Evolutionary conservation across 176 grass and related monocot genomes (phyloP).

Genomic region (Zea mays): DNA sequence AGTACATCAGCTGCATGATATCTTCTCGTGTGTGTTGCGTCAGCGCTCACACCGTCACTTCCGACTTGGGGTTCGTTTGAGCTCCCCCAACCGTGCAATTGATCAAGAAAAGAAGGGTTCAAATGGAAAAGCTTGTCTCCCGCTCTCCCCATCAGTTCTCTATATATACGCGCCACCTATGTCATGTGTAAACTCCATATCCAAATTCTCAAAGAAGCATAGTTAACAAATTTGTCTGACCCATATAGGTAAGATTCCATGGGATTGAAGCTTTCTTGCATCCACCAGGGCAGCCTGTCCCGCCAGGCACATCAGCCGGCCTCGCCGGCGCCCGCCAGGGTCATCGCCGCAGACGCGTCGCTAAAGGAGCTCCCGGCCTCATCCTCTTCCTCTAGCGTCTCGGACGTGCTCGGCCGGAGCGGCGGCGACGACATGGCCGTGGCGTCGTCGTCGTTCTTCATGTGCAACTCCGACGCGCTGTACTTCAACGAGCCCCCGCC

Average conservation of each 20-base stretch:
- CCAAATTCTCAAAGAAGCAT: neutral
- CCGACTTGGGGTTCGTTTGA: neutral
- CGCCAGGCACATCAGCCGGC: neutral
- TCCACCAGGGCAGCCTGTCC: neutral
- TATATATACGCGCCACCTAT: neutral
- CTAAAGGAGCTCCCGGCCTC: neutral
- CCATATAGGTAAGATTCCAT: neutral
- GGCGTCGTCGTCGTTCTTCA: constrained; percentile 20
- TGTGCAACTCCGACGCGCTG: constrained; percentile 49
- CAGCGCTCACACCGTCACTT: neutral
- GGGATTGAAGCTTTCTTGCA: constrained; percentile 46
- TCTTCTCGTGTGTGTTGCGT: neutral
- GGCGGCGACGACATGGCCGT: neutral
- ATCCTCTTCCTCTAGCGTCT: neutral
- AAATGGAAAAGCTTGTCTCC: neutral
- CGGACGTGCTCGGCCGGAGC: neutral
- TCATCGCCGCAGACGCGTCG: constrained; percentile 1
- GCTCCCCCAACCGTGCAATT: neutral
- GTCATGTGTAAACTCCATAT: neutral
- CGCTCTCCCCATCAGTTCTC: neutral
- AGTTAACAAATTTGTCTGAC: neutral
- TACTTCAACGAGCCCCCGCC: constrained; percentile 42
- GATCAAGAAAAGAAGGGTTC: neutral
- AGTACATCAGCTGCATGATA: neutral
- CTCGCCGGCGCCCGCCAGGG: constrained; percentile 28